A percentile compares a stretch with the other conserved stretches of the same genome.
Evolutionary conservation across 495 filamentous ascomycete species (phyloP).

Genomic region (Terfezia claveryi): DNA sequence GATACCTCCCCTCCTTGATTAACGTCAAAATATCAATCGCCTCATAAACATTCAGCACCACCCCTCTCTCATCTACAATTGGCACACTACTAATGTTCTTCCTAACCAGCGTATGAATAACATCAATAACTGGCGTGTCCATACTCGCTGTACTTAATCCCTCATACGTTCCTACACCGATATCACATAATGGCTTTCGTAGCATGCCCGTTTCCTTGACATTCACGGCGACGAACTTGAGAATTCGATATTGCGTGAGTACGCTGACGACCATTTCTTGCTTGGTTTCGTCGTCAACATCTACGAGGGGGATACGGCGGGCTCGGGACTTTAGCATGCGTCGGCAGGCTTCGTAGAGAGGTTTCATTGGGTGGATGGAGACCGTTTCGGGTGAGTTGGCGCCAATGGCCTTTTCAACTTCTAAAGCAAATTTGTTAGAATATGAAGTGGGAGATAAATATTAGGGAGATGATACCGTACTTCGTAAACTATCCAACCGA

Average conservation of each 20-base stretch:
- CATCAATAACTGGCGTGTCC: conserved; percentile 84
- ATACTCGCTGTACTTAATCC: conserved; percentile 64
- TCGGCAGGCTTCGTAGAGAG: conserved; percentile 86
- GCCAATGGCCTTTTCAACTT: conserved; percentile 83
- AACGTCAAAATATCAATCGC: conserved; percentile 91
- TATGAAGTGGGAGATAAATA: neutral
- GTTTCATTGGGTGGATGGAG: conserved; percentile 69
- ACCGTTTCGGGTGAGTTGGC: conserved; percentile 86
- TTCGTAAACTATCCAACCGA: conserved; percentile 74
- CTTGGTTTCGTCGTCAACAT: conserved; percentile 83
- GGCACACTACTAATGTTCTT: conserved; percentile 87
- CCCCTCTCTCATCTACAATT: conserved; percentile 64
- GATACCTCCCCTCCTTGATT: conserved; percentile 82
- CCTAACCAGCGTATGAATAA: conserved; percentile 84
- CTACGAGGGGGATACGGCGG: conserved; percentile 80
- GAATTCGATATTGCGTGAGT: conserved; percentile 89
- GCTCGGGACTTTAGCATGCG: conserved; percentile 85
- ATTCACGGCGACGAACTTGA: conserved; percentile 97
- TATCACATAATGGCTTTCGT: conserved; percentile 63
- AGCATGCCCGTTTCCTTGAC: conserved; percentile 75
- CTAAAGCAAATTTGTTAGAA: conserved; percentile 25
- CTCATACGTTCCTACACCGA: conserved; percentile 69
- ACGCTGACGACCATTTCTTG: conserved; percentile 88
- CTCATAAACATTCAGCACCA: conserved; percentile 90
- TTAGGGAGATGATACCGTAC: conserved; percentile 26